Percentiles rank a stretch among this genome's conserved stretches.
Conservation (phyloP, 257 asterid species). For the Gentiana straminea region DNA sequence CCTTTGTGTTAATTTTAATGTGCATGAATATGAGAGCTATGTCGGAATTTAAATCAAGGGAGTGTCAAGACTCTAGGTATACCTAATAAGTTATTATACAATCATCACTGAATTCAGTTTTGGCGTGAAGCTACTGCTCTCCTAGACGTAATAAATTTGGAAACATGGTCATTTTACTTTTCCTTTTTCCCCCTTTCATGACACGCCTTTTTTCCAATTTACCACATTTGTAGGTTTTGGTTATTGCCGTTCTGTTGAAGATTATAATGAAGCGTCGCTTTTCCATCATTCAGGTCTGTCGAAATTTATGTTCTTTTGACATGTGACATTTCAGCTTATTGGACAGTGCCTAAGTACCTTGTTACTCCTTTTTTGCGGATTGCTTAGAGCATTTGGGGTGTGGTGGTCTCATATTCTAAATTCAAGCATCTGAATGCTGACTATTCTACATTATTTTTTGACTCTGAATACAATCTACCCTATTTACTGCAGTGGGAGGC, state of each 20-base stretch:
- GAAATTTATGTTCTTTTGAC: not conserved
- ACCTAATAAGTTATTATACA: no score
- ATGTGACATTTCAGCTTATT: not conserved
- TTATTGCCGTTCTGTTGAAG: conserved; percentile 86
- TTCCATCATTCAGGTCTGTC: conserved; percentile 87
- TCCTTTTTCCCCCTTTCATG: conserved; percentile 3
- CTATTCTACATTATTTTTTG: not conserved
- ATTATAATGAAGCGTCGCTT: conserved; percentile 82
- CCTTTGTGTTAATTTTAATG: no score
- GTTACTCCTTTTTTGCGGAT: no score
- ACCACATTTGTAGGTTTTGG: conserved; percentile 64
- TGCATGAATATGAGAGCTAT: no score
- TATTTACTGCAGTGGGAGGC: conserved; percentile 84
- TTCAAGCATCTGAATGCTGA: not conserved
- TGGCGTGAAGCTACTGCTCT: no score
- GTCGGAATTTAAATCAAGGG: no score
- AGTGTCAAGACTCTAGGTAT: no score
- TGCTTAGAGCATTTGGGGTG: not conserved
- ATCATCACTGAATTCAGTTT: no score
- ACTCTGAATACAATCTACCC: not conserved
- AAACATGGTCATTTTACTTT: not conserved
- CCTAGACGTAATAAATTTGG: no score
- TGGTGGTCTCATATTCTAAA: not conserved
- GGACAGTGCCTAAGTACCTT: no score
- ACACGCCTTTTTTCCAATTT: conserved; percentile 1